Conservation (phyloP, 2,329 filamentous ascomycete species). For the Claviceps sp. region DNA sequence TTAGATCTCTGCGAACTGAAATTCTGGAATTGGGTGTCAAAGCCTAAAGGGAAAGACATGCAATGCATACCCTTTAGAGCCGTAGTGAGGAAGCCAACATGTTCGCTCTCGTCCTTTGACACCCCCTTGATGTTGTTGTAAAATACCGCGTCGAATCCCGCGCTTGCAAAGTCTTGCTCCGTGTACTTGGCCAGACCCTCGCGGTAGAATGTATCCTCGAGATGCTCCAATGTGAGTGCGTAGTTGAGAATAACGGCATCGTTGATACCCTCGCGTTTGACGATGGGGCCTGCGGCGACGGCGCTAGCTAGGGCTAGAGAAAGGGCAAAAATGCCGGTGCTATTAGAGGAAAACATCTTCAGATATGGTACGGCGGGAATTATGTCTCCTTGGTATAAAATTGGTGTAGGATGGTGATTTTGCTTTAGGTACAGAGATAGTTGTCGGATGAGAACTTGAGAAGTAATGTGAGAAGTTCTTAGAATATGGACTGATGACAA, state of each 20-base stretch:
- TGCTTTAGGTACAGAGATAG: too few relatives aligned
- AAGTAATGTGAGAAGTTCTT: too few relatives aligned
- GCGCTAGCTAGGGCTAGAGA: slow-evolving; percentile 7
- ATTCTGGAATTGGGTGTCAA: too few relatives aligned
- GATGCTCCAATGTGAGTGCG: slow-evolving; percentile 37
- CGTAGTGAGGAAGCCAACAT: slow-evolving; percentile 41
- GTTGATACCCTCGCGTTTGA: slow-evolving; percentile 8
- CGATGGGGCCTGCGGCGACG: slow-evolving; percentile 8
- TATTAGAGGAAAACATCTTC: slow-evolving; percentile 8
- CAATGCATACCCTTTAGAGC: slow-evolving; percentile 19
- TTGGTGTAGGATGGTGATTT: too few relatives aligned
- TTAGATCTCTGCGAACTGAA: background rate
- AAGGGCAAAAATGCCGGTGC: slow-evolving; percentile 7
- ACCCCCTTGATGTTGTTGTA: slow-evolving; percentile 46
- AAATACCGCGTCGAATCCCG: slow-evolving; percentile 36
- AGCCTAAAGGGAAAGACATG: too few relatives aligned
- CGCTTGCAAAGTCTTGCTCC: slow-evolving; percentile 34
- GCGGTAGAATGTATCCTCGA: slow-evolving; percentile 50
- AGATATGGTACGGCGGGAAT: background rate
- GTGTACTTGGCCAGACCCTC: slow-evolving; percentile 45
- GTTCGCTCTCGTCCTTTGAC: slow-evolving; percentile 37
- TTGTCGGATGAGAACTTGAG: too few relatives aligned
- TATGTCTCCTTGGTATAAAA: too few relatives aligned
- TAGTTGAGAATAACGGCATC: slow-evolving; percentile 29
- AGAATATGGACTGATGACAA: too few relatives aligned